Percentiles rank a stretch among this genome's conserved stretches.
Conservation (phyloP, 768 basidiomycete genomes). For the Podaxis mareebaensis region DNA sequence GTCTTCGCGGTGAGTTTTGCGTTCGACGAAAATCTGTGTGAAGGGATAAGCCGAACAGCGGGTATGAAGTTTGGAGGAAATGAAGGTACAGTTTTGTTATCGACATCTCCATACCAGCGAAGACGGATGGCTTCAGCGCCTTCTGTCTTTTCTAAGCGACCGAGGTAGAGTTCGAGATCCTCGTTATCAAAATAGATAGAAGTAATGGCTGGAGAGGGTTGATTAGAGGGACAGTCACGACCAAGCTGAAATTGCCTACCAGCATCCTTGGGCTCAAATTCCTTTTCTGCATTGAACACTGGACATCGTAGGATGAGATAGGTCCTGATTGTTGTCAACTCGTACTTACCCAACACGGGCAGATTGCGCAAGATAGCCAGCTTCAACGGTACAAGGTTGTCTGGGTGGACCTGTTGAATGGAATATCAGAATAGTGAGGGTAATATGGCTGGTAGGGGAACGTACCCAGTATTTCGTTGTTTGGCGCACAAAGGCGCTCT, state of each 20-base stretch:
- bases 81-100: slow-evolving; percentile 64
- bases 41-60: not conserved
- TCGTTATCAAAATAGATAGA: slow-evolving; percentile 98
- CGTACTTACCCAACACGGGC: slow-evolving; percentile 79
- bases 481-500: slow-evolving; percentile 97
- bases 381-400: slow-evolving; percentile 93
- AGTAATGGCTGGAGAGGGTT: slow-evolving; percentile 68
- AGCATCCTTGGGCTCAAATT: slow-evolving; percentile 83
- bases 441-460: not conserved
- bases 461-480: slow-evolving; percentile 98
- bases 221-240: not conserved
- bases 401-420: slow-evolving; percentile 68
- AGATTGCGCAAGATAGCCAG: slow-evolving; percentile 89
- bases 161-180: slow-evolving; percentile 93
- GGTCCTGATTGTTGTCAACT: too few relatives aligned
- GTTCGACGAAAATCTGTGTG: slow-evolving; percentile 83
- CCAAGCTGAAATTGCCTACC: slow-evolving; percentile 38
- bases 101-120: slow-evolving; percentile 94
- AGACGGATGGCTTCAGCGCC: slow-evolving; percentile 96
- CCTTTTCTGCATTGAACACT: slow-evolving; percentile 95
- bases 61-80: not conserved
- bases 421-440: not conserved
- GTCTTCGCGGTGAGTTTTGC: slow-evolving; percentile 94
- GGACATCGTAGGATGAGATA: slow-evolving; percentile 1
- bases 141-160: slow-evolving; percentile 96